A percentile compares a stretch with the other conserved stretches of the same genome.
Conservation (phyloP, 345 rosid genomes). For the Gossypium turneri region DNA sequence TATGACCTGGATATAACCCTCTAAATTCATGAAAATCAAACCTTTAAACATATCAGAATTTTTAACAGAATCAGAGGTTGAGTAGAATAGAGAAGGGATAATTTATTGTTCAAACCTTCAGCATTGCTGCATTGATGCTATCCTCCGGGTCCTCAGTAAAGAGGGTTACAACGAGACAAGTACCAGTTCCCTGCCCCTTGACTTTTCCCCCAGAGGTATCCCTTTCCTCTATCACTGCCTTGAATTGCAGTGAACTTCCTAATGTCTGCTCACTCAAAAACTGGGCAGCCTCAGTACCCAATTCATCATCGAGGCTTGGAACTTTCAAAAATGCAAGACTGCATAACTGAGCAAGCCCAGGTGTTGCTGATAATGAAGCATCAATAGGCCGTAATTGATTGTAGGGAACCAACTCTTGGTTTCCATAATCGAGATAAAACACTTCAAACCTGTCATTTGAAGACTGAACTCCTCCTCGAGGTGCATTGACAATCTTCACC, state of each 20-base stretch:
- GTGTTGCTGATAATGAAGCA: slow-evolving; percentile 61
- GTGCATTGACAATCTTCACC: slow-evolving; percentile 76
- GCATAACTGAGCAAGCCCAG: slow-evolving; percentile 91
- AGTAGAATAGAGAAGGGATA: background rate
- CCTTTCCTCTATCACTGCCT: slow-evolving; percentile 74
- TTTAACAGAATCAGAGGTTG: background rate
- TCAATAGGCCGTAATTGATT: slow-evolving; percentile 71
- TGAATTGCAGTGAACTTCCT: slow-evolving; percentile 63
- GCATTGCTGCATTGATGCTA: slow-evolving; percentile 80
- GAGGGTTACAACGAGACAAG: slow-evolving; percentile 62
- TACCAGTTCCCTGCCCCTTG: slow-evolving; percentile 95
- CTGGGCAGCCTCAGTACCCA: slow-evolving; percentile 80
- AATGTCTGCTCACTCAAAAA: slow-evolving; percentile 60
- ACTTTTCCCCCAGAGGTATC: slow-evolving; percentile 86
- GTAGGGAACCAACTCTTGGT: slow-evolving; percentile 81
- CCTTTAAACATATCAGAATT: background rate
- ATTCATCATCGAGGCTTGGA: slow-evolving; percentile 77
- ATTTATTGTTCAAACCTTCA: slow-evolving; percentile 52
- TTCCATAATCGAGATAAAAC: slow-evolving; percentile 92
- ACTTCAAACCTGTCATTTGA: slow-evolving; percentile 79
- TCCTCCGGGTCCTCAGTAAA: slow-evolving; percentile 68
- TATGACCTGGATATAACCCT: no score
- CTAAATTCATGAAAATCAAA: no score
- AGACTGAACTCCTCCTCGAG: slow-evolving; percentile 68
- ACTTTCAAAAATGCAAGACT: slow-evolving; percentile 88